Conservation (phyloP, 2,329 filamentous ascomycete species). For the Furcasterigmium sp. region DNA sequence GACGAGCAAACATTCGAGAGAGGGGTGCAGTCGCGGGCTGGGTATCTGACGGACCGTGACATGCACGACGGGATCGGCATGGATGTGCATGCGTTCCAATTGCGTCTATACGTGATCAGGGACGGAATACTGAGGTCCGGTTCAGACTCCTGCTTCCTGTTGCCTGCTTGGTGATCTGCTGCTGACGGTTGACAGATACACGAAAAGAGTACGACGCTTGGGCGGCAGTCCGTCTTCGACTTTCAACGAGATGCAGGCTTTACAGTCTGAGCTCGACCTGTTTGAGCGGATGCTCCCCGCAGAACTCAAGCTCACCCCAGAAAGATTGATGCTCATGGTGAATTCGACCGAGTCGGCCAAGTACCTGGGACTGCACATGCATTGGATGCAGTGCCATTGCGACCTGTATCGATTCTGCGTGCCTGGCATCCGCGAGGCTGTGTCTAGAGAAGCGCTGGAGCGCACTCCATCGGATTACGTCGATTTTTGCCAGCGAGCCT, state of each 20-base stretch:
- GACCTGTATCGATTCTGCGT: constrained; percentile 19
- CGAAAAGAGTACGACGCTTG: background rate
- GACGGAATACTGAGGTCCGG: background rate
- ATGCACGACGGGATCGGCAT: background rate
- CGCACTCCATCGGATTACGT: constrained; percentile 5
- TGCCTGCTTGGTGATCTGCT: too few species aligned
- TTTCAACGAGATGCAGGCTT: constrained; percentile 4
- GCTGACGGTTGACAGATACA: background rate
- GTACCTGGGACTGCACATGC: constrained; percentile 14
- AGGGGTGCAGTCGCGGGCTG: constrained; percentile 11
- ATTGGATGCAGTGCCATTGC: constrained; percentile 14
- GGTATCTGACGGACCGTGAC: background rate
- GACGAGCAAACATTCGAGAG: constrained; percentile 19
- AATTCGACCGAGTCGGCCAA: constrained; percentile 15
- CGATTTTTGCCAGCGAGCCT: constrained; percentile 6
- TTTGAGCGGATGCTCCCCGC: constrained; percentile 14
- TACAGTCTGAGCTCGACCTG: constrained; percentile 13
- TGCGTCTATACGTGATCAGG: background rate
- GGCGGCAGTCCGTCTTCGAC: constrained; percentile 12
- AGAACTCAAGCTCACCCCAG: constrained; percentile 12
- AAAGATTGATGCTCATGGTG: constrained; percentile 16
- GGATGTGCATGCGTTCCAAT: background rate
- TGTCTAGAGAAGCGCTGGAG: constrained; percentile 2
- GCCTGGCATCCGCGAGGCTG: constrained; percentile 16
- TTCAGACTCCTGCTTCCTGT: too few species aligned